Conservation (phyloP, 164 flowering plant genomes). For the Tinospora cordifolia region DNA sequence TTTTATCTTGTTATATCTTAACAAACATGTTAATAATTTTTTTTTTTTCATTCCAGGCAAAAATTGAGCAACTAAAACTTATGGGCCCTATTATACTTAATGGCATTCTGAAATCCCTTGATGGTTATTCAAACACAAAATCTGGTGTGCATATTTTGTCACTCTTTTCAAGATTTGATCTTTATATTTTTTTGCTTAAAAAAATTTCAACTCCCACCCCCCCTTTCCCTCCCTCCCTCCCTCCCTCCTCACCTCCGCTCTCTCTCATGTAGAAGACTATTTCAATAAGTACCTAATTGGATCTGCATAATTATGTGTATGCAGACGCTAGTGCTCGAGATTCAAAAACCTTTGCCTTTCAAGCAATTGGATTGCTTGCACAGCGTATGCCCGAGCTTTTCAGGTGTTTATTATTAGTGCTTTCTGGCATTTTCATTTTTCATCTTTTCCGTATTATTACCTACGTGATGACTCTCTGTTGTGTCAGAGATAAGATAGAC, state of each 20-base stretch:
- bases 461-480: background rate
- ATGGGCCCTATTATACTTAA: conserved; percentile 88
- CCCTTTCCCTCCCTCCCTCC: too few species aligned
- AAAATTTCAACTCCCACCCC: background rate
- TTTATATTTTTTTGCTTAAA: background rate
- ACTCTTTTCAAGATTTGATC: background rate
- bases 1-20: background rate
- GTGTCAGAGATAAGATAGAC: conserved; percentile 67
- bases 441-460: background rate
- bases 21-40: background rate
- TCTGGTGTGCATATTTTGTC: conserved; percentile 40
- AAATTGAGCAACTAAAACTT: conserved; percentile 65
- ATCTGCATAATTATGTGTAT: background rate
- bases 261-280: background rate
- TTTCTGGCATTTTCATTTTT: background rate
- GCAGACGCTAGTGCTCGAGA: conserved; percentile 58
- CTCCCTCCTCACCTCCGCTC: background rate
- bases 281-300: conserved; percentile 3
- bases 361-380: conserved; percentile 89
- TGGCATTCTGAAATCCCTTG: conserved; percentile 75
- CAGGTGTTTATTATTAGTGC: conserved; percentile 37
- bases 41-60: conserved; percentile 50
- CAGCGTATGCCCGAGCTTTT: conserved; percentile 93
- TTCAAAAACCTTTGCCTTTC: conserved; percentile 69
- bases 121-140: conserved; percentile 42